These are phyloP conservation scores for Tripterygium wilfordii DNA, from an alignment of 177 flowering plant species.

Conservation along the genomic window DNA sequence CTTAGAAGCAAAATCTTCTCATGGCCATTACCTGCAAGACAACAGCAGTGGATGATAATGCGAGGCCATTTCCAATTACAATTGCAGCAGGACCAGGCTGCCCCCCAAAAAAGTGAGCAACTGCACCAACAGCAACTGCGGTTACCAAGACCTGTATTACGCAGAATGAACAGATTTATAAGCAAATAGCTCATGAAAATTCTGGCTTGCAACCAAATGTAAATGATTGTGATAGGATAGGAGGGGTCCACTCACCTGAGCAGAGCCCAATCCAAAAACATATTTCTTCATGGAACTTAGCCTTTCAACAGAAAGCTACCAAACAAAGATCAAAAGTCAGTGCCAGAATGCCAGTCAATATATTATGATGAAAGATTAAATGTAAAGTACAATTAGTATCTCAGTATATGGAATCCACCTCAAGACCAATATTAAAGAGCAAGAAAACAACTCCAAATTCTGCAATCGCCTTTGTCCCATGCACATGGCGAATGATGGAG, in stretches of 20 bases:
- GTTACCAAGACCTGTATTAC: slow-evolving; percentile 78
- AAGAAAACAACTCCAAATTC: slow-evolving; percentile 99
- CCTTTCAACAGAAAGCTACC: slow-evolving; percentile 99
- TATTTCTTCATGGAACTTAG: slow-evolving; percentile 99
- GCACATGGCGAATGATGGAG: slow-evolving; percentile 94
- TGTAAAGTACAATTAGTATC: slow-evolving; percentile 5
- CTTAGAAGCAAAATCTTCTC: slow-evolving; percentile 3
- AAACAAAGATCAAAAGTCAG: no score
- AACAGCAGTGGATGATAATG: slow-evolving; percentile 98
- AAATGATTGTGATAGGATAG: no score
- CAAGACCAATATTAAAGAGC: slow-evolving; percentile 98
- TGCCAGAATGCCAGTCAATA: slow-evolving; percentile 3
- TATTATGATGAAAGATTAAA: background rate
- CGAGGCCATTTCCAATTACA: slow-evolving; percentile 97
- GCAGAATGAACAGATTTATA: no score
- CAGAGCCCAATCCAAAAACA: slow-evolving; percentile 97
- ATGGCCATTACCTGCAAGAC: slow-evolving; percentile 75
- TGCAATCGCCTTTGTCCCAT: slow-evolving; percentile 97
- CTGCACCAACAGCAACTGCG: slow-evolving; percentile 74
- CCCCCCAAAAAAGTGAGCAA: slow-evolving; percentile 71
- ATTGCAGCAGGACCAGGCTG: slow-evolving; percentile 89
- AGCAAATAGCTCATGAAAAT: no score
- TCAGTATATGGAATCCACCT: slow-evolving; percentile 41
- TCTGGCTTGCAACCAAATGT: no score
- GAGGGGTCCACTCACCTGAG: slow-evolving; percentile 62